Evolutionary conservation across 129 eudicot genomes (phyloP), one percentile per base, ranked within the genome.

Genomic region (Flaveria ramosissima): DNA sequence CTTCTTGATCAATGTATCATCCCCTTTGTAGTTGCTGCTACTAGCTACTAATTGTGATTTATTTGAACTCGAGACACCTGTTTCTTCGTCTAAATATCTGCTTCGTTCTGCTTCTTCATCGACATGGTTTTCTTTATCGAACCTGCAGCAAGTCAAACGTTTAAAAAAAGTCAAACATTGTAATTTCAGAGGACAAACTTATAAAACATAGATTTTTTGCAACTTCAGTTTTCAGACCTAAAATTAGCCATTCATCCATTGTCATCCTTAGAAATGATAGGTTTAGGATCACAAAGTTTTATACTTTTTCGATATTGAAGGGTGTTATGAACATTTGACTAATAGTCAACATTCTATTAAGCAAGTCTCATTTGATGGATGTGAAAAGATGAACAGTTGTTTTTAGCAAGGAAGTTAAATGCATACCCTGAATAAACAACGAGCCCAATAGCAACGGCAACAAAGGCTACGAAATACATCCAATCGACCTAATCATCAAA

Each of bases 401-500:
- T 6, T 21, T 43, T 76, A 16, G 39, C 17, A 55, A 56, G 51
- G 45, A 81, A 42, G 53, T 57, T 8, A 32, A 43, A 72, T 10
- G 56, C 82, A 36, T 82, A 89, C 97, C 93, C 86, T 50, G 98
- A 90, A 82, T 93, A 93, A 61, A 93, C 93, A 53, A 93, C 73
- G 16, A 93, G 91, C 71, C 98, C 98, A 32, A 88, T 73, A 55
- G 83, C 85, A 68, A 90, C 97, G 42, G 91, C 92, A 77, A 74
- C 97, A 74, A 93, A 93, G 65, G 98, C 98, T 62, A 90, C 75
- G 59, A 85, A 93, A 68, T 93, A 93, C 97, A 93, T 85, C 97
- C 97, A 90, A 61, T 93, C 98, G 52, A 93, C 98, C 98, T 93
- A 86, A 63, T 71, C 42, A 55, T 67, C 7, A 26, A 61, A 17